Evolutionary conservation across 1,284 basidiomycete species (phyloP).

Genomic region (Tetrapyrgos nigripes): DNA sequence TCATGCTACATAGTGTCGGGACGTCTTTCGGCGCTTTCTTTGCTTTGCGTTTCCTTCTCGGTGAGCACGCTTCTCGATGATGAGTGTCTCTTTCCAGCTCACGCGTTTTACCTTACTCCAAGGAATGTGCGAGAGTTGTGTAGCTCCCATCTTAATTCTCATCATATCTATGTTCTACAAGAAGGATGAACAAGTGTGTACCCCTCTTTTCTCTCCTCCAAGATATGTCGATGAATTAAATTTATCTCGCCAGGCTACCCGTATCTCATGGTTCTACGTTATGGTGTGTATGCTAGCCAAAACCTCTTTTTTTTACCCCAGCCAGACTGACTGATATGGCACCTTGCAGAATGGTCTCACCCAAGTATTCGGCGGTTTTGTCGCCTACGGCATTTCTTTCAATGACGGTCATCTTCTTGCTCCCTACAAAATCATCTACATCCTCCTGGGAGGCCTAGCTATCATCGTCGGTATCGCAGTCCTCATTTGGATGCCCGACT

Average conservation of each 20-base stretch:
- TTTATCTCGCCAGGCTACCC: slow-evolving; percentile 44
- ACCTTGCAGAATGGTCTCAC: slow-evolving; percentile 60
- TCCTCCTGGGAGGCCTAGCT: slow-evolving; percentile 65
- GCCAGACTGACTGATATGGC: not conserved
- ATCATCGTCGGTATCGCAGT: slow-evolving; percentile 64
- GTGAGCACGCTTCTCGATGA: slow-evolving; percentile 34
- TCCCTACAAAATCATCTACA: slow-evolving; percentile 68
- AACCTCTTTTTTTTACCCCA: not conserved
- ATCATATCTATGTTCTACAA: slow-evolving; percentile 75
- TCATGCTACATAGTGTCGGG: slow-evolving; percentile 67
- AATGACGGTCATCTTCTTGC: slow-evolving; percentile 52
- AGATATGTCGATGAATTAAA: not conserved
- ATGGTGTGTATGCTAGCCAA: slow-evolving; percentile 51
- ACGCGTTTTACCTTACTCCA: not conserved
- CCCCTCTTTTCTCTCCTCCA: not conserved
- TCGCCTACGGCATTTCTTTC: slow-evolving; percentile 71
- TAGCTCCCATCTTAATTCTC: slow-evolving; percentile 67
- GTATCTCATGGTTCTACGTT: slow-evolving; percentile 73
- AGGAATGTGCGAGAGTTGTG: slow-evolving; percentile 74
- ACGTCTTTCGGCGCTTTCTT: slow-evolving; percentile 68
- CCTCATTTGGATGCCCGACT: slow-evolving; percentile 69
- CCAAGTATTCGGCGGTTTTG: slow-evolving; percentile 68
- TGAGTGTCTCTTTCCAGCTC: not conserved
- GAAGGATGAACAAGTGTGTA: slow-evolving; percentile 65
- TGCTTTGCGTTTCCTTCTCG: slow-evolving; percentile 64